Base-by-base conservation (phyloP, 2,329 filamentous ascomycete species). In the Macroventuria anomochaeta region DNA sequence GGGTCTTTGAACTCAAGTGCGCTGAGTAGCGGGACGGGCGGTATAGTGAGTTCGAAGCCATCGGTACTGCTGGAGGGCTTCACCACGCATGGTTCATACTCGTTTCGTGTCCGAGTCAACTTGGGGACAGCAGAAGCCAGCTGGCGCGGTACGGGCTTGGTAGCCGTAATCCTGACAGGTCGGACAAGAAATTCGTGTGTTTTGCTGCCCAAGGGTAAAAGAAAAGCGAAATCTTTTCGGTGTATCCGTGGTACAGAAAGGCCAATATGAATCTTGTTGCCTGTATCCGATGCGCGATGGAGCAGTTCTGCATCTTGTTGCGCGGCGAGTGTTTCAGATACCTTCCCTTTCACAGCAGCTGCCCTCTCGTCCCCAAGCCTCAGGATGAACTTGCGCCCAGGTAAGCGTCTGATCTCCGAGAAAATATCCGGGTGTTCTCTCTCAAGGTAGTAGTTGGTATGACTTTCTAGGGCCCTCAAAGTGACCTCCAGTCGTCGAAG, bases 291-390 rank as follows among this genome's bases (percentile, higher is more conserved):
- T 18, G 62, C 62, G 15, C 52, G 55, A 17, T 69, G 61, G 3
- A 70, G 50, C 15, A 69, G 46, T 25, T 66, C 62, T 11, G 66
- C 67, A 46, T 70, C 66, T 46, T 62, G 64, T n/a, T 64, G 58
- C 7, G 59, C 60, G 13, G 61, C 48, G 12, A 66, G 43, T 7
- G 60, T 61, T 38, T 65, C 59, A 3, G 63, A 51, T 1, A 70
- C 25, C 32, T 59, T 62, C 8, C 52, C 42, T 18, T 65, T 59
- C 5, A 63, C 41, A 5, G 41, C 36, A 12, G 59, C 50, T 33
- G 46, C 39, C 20, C 55, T 54, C 13, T 50, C 43, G 15, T 62
- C 50, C 11, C 60, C 60, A n/a, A 63, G 33, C 36, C 44, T 58
- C 33, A 62, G 53, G 1, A 65, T 52, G 2, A 64, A 17, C 20